Percentiles rank a stretch among this genome's conserved stretches.
Evolutionary conservation across 768 basidiomycete species (phyloP).

Genomic region (Mycena venus): DNA sequence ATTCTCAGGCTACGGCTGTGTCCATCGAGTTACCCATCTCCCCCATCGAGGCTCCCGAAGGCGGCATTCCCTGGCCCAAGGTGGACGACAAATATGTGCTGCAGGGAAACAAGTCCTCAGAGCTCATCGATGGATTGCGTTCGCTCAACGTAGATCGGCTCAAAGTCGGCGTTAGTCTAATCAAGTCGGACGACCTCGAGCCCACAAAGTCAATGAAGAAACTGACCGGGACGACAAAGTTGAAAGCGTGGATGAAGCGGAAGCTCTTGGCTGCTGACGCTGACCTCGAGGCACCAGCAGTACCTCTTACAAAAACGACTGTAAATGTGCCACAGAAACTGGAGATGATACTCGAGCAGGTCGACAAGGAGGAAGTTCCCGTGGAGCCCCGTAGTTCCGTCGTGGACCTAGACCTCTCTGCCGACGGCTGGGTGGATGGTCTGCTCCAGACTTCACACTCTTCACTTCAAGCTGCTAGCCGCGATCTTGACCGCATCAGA

Average conservation of each 20-base stretch:
- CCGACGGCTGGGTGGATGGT: constrained; percentile 52
- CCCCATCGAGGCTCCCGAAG: background rate
- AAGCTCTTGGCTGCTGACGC: constrained; percentile 56
- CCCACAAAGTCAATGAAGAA: constrained; percentile 37
- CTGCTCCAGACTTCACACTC: constrained; percentile 60
- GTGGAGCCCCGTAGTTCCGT: background rate
- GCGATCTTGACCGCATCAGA: constrained; percentile 70
- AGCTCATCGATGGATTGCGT: background rate
- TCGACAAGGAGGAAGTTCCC: background rate
- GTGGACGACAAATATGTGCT: background rate
- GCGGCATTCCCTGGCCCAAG: background rate
- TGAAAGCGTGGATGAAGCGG: constrained; percentile 76
- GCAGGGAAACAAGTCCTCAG: constrained; percentile 3
- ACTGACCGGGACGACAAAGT: constrained; percentile 57
- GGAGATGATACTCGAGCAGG: constrained; percentile 44
- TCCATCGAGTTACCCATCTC: constrained; percentile 27
- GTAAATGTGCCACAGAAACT: constrained; percentile 42
- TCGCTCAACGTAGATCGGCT: constrained; percentile 9
- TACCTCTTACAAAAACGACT: background rate
- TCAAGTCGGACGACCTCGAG: constrained; percentile 30
- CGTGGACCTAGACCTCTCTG: constrained; percentile 38
- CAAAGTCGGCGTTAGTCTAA: background rate
- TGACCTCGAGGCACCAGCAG: background rate
- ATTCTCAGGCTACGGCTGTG: constrained; percentile 72
- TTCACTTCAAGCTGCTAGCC: constrained; percentile 65